A percentile compares a stretch with the other conserved stretches of the same genome.
Conservation (phyloP, 2,329 filamentous ascomycete genomes). For the Ophiostoma ulmi region DNA sequence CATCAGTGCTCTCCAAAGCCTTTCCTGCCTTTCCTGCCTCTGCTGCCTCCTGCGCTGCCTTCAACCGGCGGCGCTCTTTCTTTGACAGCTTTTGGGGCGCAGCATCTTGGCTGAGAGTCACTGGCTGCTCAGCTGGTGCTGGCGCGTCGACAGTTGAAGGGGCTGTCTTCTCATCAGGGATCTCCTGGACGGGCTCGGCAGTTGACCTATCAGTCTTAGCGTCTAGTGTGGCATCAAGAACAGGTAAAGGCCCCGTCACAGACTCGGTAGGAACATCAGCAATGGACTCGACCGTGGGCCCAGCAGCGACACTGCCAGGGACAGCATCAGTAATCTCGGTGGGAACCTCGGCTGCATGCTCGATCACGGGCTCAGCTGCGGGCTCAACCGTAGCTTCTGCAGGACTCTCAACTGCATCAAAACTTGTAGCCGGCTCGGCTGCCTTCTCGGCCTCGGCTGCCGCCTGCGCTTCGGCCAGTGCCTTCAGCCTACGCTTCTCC, state of each 20-base stretch:
- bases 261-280: background rate
- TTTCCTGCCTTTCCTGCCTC: background rate
- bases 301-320: background rate
- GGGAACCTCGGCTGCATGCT: background rate
- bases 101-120: background rate
- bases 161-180: background rate
- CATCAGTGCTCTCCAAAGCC: background rate
- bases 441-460: background rate
- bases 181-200: background rate
- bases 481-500: conserved; percentile 13
- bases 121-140: background rate
- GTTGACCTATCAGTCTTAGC: background rate
- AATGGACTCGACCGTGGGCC: background rate
- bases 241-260: background rate
- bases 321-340: background rate
- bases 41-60: background rate
- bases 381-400: background rate
- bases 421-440: background rate
- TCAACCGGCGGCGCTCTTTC: background rate
- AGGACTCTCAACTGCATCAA: background rate
- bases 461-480: background rate
- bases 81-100: background rate
- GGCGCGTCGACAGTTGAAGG: background rate
- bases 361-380: background rate
- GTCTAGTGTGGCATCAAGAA: background rate